Evolutionary conservation across 2,329 filamentous ascomycete genomes (phyloP).

Genomic region (Rachicladosporium sp.): DNA sequence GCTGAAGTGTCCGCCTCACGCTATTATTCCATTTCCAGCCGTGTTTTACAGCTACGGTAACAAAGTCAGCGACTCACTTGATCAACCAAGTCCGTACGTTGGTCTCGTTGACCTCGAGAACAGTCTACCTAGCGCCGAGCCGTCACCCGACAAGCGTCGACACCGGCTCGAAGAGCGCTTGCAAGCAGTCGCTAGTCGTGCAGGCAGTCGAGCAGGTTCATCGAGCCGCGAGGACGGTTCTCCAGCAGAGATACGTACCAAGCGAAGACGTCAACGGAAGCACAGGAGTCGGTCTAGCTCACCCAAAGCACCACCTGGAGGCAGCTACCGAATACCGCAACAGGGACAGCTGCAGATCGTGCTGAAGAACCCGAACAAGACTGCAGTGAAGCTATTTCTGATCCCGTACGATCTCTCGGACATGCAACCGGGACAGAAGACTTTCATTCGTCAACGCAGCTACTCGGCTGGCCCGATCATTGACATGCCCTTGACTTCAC

Average conservation of each 20-base stretch:
- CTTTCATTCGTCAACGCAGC: constrained; percentile 85
- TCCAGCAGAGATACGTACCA: constrained; percentile 14
- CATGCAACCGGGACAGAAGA: constrained; percentile 91
- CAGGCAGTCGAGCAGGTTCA: constrained; percentile 19
- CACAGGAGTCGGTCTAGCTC: constrained; percentile 44
- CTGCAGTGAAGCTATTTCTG: constrained; percentile 88
- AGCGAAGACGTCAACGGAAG: constrained; percentile 31
- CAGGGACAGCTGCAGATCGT: constrained; percentile 92
- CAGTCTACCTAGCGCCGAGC: constrained; percentile 40
- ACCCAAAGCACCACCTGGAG: constrained; percentile 63
- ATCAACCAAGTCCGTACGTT: constrained; percentile 91
- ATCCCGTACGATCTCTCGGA: constrained; percentile 84
- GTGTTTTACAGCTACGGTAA: constrained; percentile 90
- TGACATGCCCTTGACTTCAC: constrained; percentile 47
- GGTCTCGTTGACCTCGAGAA: constrained; percentile 87
- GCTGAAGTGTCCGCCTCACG: constrained; percentile 76
- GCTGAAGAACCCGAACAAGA: constrained; percentile 97
- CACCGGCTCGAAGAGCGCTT: constrained; percentile 17
- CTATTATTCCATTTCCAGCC: constrained; percentile 80
- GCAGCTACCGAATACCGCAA: constrained; percentile 86
- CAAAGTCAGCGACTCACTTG: constrained; percentile 49
- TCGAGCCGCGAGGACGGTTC: constrained; percentile 10
- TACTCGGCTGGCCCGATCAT: constrained; percentile 81
- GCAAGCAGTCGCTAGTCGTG: constrained; percentile 12
- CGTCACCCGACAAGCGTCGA: constrained; percentile 19